phyloP scores from a whole-genome alignment of 2,329 filamentous ascomycete genomes.

The Fusarium sp. region DNA sequence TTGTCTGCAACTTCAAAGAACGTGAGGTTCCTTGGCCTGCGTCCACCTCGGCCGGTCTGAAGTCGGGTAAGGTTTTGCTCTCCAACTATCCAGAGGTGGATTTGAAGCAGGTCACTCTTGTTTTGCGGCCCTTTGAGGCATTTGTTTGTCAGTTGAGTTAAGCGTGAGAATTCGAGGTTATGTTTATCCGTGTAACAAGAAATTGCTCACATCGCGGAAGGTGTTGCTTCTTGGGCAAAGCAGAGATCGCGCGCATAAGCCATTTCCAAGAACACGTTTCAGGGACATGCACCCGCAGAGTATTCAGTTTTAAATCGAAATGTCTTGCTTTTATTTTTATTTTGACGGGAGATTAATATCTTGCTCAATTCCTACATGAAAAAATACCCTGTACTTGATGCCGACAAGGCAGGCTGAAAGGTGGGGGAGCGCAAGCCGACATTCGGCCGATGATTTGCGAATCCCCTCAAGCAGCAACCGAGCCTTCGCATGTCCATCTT shows the following conservation, averaged over 20 bases:
- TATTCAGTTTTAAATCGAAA: too few relatives aligned
- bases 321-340: too few relatives aligned
- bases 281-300: too few relatives aligned
- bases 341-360: too few relatives aligned
- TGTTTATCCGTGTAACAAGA: background rate
- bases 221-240: slow-evolving; percentile 22
- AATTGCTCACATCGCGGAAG: slow-evolving; percentile 17
- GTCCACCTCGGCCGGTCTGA: background rate
- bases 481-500: background rate
- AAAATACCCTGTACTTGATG: too few relatives aligned
- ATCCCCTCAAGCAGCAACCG: background rate
- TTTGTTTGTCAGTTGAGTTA: slow-evolving; percentile 3
- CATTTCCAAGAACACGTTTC: background rate
- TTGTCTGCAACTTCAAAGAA: slow-evolving; percentile 35
- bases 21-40: slow-evolving; percentile 2
- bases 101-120: background rate
- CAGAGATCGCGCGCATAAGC: slow-evolving; percentile 24
- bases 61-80: slow-evolving; percentile 13
- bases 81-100: slow-evolving; percentile 19
- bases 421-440: background rate
- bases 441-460: background rate
- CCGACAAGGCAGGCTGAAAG: too few relatives aligned
- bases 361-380: too few relatives aligned
- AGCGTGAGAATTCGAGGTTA: too few relatives aligned
- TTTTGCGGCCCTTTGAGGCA: slow-evolving; percentile 21